Evolutionary conservation across 495 filamentous ascomycete species (phyloP).

Genomic region (Apiosordaria backusii): DNA sequence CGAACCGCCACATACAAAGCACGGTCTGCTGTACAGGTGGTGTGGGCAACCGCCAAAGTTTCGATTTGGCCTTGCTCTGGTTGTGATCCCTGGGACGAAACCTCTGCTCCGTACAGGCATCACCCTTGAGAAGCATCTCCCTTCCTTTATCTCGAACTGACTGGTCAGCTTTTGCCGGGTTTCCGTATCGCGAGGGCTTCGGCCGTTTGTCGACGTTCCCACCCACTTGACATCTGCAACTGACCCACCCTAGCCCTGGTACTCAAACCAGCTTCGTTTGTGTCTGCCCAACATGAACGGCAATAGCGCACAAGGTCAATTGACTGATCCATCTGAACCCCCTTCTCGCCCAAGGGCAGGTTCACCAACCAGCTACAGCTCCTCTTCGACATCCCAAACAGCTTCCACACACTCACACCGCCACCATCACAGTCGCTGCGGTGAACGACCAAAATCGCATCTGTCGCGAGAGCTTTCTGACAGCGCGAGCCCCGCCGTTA

Average conservation of each 20-base stretch:
- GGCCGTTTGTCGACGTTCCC: conserved; percentile 9
- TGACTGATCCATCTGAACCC: conserved; percentile 27
- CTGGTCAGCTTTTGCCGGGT: background rate
- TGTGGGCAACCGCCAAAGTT: background rate
- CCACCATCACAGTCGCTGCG: conserved; percentile 30
- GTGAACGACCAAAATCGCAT: conserved; percentile 29
- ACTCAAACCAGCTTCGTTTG: conserved; percentile 12
- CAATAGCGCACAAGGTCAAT: conserved; percentile 11
- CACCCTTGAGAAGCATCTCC: background rate
- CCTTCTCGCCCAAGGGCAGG: conserved; percentile 33
- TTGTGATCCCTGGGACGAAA: no score
- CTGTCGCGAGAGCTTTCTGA: conserved; percentile 33
- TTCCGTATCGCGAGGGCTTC: background rate
- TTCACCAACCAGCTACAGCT: conserved; percentile 43
- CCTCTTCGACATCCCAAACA: conserved; percentile 34
- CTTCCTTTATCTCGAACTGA: background rate
- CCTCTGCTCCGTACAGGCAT: background rate
- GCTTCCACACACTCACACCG: conserved; percentile 27
- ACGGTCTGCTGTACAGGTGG: no score
- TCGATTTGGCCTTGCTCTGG: no score
- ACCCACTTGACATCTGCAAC: conserved; percentile 16
- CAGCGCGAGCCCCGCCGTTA: conserved; percentile 26
- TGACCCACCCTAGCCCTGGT: conserved; percentile 11
- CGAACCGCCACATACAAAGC: background rate
- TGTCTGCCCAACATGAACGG: conserved; percentile 28